Evolutionary conservation across 148 eudicot species (phyloP).

Genomic region (Nyssa sinensis): DNA sequence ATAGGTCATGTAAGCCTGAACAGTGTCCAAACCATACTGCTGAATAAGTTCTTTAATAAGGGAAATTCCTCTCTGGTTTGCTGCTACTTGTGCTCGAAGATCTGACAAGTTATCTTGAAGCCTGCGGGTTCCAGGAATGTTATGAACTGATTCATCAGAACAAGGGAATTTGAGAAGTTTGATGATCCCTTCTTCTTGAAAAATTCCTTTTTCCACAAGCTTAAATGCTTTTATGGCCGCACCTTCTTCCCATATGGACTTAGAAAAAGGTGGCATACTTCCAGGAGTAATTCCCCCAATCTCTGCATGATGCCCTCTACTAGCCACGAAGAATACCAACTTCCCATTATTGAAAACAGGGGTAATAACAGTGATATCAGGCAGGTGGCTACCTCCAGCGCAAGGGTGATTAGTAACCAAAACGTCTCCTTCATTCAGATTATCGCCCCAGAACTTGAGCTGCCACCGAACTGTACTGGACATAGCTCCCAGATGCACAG

Average conservation of each 20-base stretch:
- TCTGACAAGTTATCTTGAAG: conserved; percentile 94
- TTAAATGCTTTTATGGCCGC: conserved; percentile 98
- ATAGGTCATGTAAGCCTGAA: conserved; percentile 89
- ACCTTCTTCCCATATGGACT: conserved; percentile 96
- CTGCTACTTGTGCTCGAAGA: conserved; percentile 96
- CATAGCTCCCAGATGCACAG: conserved; percentile 99
- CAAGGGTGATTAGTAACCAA: conserved; percentile 91
- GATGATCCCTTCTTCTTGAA: conserved; percentile 88
- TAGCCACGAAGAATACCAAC: conserved; percentile 90
- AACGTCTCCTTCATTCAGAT: conserved; percentile 87
- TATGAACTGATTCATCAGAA: conserved; percentile 53
- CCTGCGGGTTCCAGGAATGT: conserved; percentile 85
- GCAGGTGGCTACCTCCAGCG: conserved; percentile 96
- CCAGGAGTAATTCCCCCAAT: conserved; percentile 99
- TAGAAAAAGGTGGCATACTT: conserved; percentile 99
- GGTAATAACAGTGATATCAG: conserved; percentile 92
- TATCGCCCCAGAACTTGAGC: conserved; percentile 76
- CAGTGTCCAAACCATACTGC: conserved; percentile 78
- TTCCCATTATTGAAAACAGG: conserved; percentile 78
- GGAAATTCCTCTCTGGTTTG: conserved; percentile 96
- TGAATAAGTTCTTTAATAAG: conserved; percentile 96
- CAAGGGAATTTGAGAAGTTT: conserved; percentile 68
- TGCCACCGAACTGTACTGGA: conserved; percentile 96
- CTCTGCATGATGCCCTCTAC: conserved; percentile 98
- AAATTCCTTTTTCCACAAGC: conserved; percentile 89